Percentiles rank a stretch among this genome's conserved stretches.
Conservation (phyloP, 495 filamentous ascomycete species). For the Evernia prunastri region DNA sequence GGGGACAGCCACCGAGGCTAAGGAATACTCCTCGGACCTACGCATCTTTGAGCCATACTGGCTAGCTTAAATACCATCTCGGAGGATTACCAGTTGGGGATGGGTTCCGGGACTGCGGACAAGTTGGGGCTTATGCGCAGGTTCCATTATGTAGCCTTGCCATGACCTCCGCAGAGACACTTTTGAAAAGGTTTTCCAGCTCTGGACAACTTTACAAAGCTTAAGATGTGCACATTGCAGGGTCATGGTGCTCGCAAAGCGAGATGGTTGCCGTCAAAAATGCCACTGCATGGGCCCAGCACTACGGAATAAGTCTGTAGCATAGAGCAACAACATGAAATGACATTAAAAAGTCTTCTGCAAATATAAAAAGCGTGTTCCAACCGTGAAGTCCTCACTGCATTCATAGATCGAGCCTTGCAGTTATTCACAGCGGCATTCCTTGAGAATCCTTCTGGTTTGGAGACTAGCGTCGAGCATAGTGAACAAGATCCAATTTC, state of each 20-base stretch:
- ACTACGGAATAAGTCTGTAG: neutral
- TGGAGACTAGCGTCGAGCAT: neutral
- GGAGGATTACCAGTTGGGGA: no score
- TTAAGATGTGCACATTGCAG: neutral
- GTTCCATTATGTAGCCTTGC: no score
- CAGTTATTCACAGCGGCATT: neutral
- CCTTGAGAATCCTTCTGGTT: neutral
- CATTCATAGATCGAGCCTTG: neutral
- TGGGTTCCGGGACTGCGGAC: no score
- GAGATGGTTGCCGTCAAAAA: neutral
- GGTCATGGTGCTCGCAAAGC: neutral
- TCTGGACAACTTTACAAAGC: neutral
- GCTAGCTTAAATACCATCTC: neutral
- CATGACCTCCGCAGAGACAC: no score
- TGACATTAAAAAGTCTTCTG: neutral
- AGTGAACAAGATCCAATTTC: neutral
- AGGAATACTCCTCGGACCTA: neutral
- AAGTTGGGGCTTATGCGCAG: no score
- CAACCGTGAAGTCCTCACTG: neutral
- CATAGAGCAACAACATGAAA: neutral
- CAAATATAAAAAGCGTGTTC: neutral
- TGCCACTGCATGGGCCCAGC: neutral
- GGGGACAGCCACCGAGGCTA: neutral
- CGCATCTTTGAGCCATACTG: neutral
- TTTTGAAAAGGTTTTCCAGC: no score